Conservation (phyloP, 2,329 filamentous ascomycete species). For the Gyromitra esculenta region DNA sequence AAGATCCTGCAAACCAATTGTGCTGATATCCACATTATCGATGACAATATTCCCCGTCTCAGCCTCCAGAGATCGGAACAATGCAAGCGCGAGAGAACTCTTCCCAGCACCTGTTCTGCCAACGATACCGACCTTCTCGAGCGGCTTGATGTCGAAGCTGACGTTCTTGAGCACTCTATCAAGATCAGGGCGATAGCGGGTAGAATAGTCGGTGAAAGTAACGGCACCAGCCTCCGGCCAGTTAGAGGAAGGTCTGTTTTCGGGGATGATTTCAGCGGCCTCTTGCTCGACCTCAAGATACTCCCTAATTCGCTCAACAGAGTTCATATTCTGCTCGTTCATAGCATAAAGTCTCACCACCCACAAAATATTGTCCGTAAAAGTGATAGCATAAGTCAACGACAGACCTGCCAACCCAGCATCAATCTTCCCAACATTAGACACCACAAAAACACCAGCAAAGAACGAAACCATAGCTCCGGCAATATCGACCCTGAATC, state of each 20-base stretch:
- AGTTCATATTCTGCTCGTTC: slow-evolving; percentile 99
- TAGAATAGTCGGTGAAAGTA: slow-evolving; percentile 88
- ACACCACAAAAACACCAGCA: slow-evolving; percentile 87
- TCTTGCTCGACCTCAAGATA: slow-evolving; percentile 97
- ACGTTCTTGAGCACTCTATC: slow-evolving; percentile 82
- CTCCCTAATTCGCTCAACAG: slow-evolving; percentile 95
- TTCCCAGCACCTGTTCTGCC: slow-evolving; percentile 96
- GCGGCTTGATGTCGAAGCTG: slow-evolving; percentile 83
- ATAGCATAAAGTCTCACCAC: slow-evolving; percentile 91
- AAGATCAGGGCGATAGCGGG: slow-evolving; percentile 85
- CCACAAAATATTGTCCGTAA: slow-evolving; percentile 97
- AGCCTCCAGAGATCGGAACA: slow-evolving; percentile 93
- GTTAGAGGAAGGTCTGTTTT: slow-evolving; percentile 77
- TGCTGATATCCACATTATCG: slow-evolving; percentile 87
- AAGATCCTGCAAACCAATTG: slow-evolving; percentile 91
- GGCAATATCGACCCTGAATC: slow-evolving; percentile 87
- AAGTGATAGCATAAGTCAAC: slow-evolving; percentile 93
- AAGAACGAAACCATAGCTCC: slow-evolving; percentile 94
- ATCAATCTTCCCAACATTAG: slow-evolving; percentile 83
- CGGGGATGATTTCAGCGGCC: slow-evolving; percentile 78
- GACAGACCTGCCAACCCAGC: slow-evolving; percentile 92
- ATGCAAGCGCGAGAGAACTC: slow-evolving; percentile 88
- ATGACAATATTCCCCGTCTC: slow-evolving; percentile 89
- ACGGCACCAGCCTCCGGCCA: slow-evolving; percentile 90
- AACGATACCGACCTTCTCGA: slow-evolving; percentile 95